Conservation (phyloP, 2,329 filamentous ascomycete genomes). For the Trichophyton mentagrophytes region DNA sequence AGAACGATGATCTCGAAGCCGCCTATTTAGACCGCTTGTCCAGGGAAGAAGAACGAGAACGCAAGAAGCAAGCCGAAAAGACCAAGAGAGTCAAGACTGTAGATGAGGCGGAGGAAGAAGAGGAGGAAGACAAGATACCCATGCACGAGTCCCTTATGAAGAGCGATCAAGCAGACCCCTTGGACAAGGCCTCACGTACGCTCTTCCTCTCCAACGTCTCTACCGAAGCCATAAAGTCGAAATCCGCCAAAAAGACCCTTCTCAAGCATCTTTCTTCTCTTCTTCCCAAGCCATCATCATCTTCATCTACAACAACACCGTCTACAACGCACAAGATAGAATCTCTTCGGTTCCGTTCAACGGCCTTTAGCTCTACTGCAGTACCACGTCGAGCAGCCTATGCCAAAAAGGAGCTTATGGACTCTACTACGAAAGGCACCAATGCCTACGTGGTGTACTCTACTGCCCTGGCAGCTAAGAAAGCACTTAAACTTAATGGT, state of each 20-base stretch:
- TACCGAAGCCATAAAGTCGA: slow-evolving; percentile 66
- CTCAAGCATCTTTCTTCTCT: slow-evolving; percentile 67
- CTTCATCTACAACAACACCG: slow-evolving; percentile 26
- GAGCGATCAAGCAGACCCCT: slow-evolving; percentile 34
- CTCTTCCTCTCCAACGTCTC: slow-evolving; percentile 91
- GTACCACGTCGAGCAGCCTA: slow-evolving; percentile 91
- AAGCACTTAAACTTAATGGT: slow-evolving; percentile 70
- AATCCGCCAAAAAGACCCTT: slow-evolving; percentile 64
- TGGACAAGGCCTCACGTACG: slow-evolving; percentile 79
- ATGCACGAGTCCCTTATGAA: slow-evolving; percentile 29
- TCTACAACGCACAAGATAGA: slow-evolving; percentile 59
- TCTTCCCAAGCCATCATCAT: slow-evolving; percentile 38
- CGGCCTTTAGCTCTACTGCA: slow-evolving; percentile 59
- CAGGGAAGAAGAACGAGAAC: slow-evolving; percentile 31
- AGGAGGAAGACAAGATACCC: slow-evolving; percentile 39
- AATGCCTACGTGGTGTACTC: slow-evolving; percentile 92
- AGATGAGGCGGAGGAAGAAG: slow-evolving; percentile 33
- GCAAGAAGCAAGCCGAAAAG: slow-evolving; percentile 23
- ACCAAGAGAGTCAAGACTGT: slow-evolving; percentile 27
- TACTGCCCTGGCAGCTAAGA: slow-evolving; percentile 58
- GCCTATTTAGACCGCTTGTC: slow-evolving; percentile 33
- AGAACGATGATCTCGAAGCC: slow-evolving; percentile 35
- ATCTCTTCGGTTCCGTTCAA: slow-evolving; percentile 87
- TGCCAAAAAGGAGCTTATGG: slow-evolving; percentile 81
- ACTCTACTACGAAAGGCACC: slow-evolving; percentile 77